Evolutionary conservation across 768 basidiomycete genomes (phyloP).

Genomic region (Boletus insuetus): DNA sequence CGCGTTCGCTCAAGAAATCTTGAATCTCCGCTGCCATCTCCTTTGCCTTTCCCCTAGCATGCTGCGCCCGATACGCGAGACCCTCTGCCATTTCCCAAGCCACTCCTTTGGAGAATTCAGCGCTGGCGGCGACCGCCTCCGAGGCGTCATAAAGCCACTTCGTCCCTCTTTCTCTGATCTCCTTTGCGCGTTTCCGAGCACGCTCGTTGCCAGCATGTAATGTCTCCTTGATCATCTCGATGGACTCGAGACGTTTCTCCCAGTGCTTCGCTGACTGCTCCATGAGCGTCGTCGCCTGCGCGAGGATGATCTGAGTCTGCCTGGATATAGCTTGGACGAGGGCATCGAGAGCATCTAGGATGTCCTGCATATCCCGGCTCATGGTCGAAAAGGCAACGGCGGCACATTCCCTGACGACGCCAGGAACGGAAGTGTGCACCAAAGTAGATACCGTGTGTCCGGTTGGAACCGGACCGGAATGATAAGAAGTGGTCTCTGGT

Average conservation of each 20-base stretch:
- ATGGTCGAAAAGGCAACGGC: conserved; percentile 44
- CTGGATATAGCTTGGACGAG: conserved; percentile 49
- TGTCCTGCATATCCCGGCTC: conserved; percentile 52
- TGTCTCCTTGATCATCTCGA: conserved; percentile 37
- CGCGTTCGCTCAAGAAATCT: conserved; percentile 20
- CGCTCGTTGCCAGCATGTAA: conserved; percentile 49
- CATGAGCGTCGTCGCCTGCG: conserved; percentile 39
- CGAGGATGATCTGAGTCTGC: conserved; percentile 35
- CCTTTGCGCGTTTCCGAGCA: conserved; percentile 52
- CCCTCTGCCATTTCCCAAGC: conserved; percentile 41
- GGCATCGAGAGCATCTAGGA: conserved; percentile 58
- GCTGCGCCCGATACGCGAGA: conserved; percentile 35
- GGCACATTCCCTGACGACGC: conserved; percentile 45
- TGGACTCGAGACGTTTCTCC: conserved; percentile 37
- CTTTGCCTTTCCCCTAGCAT: conserved; percentile 47
- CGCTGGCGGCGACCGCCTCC: conserved; percentile 40
- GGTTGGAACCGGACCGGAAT: conserved; percentile 16
- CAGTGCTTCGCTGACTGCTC: conserved; percentile 39
- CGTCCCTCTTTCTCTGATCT: conserved; percentile 48
- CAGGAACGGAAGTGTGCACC: conserved; percentile 46
- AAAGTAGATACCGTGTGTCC: conserved; percentile 17
- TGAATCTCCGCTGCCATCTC: conserved; percentile 38
- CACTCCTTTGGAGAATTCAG: conserved; percentile 40
- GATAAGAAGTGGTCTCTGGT: conserved; percentile 10
- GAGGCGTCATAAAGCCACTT: conserved; percentile 44